Percentiles rank a stretch among this genome's conserved stretches.
Evolutionary conservation across 208 protist species (phyloP).

Genomic region (Tritrichomonas musculus): DNA sequence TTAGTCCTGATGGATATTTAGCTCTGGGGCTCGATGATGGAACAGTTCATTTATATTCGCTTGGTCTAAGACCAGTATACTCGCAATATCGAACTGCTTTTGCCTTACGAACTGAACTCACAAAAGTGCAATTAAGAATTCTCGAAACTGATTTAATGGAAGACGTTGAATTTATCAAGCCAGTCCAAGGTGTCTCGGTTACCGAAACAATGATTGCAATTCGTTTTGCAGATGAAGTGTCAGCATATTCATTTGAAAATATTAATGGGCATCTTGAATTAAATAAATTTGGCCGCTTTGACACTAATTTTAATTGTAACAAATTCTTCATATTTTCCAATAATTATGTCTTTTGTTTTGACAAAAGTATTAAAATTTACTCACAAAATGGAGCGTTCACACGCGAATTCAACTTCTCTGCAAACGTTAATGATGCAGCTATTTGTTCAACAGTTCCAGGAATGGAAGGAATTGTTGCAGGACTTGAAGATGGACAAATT

Average conservation of each 20-base stretch:
- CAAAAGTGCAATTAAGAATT: not conserved
- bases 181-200: not conserved
- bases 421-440: not conserved
- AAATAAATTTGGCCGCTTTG: not conserved
- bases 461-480: not conserved
- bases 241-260: not conserved
- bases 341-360: not conserved
- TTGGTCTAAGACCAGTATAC: not conserved
- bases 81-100: not conserved
- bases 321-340: not conserved
- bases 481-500: constrained; percentile 28
- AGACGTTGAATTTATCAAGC: constrained; percentile 32
- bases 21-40: not conserved
- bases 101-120: constrained; percentile 2
- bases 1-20: not conserved
- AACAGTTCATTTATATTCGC: not conserved
- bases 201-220: not conserved
- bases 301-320: not conserved
- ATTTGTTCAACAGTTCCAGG: not conserved
- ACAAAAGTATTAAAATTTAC: not conserved
- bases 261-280: not conserved
- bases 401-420: not conserved
- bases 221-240: not conserved
- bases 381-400: not conserved
- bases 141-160: constrained; percentile 18